Base-by-base conservation (phyloP, 352 stramenopile genomes). In the Pythium aquatile region DNA sequence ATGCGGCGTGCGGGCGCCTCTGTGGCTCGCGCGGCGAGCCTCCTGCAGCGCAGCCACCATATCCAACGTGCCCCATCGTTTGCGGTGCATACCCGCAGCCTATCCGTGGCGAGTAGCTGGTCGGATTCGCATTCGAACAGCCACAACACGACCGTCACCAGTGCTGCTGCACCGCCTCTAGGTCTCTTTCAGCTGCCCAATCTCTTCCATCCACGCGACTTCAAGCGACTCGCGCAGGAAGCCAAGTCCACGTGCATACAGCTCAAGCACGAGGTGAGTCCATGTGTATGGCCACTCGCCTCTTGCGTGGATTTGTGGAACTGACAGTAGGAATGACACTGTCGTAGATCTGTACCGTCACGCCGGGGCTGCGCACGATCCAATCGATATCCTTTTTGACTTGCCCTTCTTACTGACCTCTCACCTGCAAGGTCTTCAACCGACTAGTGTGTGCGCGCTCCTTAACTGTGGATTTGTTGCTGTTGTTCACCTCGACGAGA, bases 401-500 rank as follows among this genome's bases (percentile, higher is more conserved):
- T 2, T 14, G 28, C 14, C 1, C 37, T 53, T 16, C 17, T 24
- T n/a, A 14, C 33, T 29, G 33, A 16, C 58, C 35, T 9, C 11
- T 55, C 24, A 9, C 28, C 17, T 24, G 39, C 2, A 52, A 6
- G 40, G 51, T 65, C 5, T 46, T 0, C 13, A 16, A 33, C 14
- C 30, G 5, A 16, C 20, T 24, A 33, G 3, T 35, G 1, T 28
- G 20, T 52, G 53, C 40, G 29, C 40, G 29, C 40, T 59, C 30
- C 49, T 51, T 64, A 29, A 61, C 40, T 42, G 32, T 61, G 48
- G 20, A n/a, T 16, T 52, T 63, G 28, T 56, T 61, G 33, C 28
- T 61, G 5, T 47, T 65, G 46, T 61, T 62, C 68, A 84, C 69
- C 71, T 99, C 55, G 97, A 99, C 72, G 80, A 96, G 58, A 97